Evolutionary conservation across 2,329 filamentous ascomycete species (phyloP), one percentile per base, ranked within the genome.

Genomic region (Aspergillus novoparasiticus): DNA sequence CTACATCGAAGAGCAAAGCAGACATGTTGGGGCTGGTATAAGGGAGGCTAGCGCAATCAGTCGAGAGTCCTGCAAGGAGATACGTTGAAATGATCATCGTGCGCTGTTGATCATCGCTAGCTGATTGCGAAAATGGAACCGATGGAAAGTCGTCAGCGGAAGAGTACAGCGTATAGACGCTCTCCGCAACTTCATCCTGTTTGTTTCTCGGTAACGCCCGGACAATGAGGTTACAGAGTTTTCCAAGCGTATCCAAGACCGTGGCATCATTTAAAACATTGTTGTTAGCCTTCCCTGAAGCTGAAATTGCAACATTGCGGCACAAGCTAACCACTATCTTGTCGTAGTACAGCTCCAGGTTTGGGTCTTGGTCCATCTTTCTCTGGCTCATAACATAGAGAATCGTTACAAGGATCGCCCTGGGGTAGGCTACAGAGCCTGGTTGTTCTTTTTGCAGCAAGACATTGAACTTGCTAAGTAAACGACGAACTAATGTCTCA

Each of bases 401-500:
- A 55, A 89, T 79, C 2, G 87, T 88, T 28, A 86, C 81, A 2
- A 90, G 77, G 6, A 90, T 82, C 8, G 86, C 84, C 26, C 81
- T 79, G n/a, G 87, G 81, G 69, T 90, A 90, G 4, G 77, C 76
- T 8, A 81, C 78, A 14, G 83, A 81, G 4, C 83, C 73, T 28
- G 68, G 63, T 26, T 76, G 79, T 34, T 80, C 76, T 66, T 84
- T 84, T 61, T 84, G 80, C 32, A 88, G 80, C 43, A 88, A 80
- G 19, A 84, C 75, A 57, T 85, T 83, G 32, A 90, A 76, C 69
- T 89, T 90, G 77, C 86, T 89, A 73, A 89, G 84, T 32, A 90
- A 76, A 34, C 87, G 81, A 46, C 88, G 79, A 39, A 89, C 82
- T 10, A 90, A 78, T 0, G 87, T 89, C 63, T 88, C 85, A 64